These are phyloP conservation scores for Botrytis hyacinthi DNA, from an alignment of 2,329 filamentous ascomycete genomes.

Conservation along the genomic window DNA sequence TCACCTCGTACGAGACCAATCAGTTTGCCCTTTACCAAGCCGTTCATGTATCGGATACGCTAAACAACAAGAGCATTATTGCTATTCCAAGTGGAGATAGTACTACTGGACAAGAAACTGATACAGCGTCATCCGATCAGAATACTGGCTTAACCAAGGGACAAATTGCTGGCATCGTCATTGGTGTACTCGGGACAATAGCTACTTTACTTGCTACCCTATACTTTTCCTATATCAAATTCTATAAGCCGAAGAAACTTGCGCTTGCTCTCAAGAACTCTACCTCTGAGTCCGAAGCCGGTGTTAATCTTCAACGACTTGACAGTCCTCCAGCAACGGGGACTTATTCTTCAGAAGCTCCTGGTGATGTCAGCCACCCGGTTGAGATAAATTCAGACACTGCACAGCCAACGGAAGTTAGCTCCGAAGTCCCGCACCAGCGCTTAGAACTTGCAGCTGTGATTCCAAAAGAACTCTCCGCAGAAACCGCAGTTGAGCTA, in stretches of 20 bases:
- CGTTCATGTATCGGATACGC: conserved; percentile 31
- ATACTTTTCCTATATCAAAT: neutral
- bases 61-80: conserved; percentile 31
- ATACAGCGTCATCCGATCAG: neutral
- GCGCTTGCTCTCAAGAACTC: neutral
- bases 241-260: neutral
- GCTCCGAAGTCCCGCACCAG: conserved; percentile 30
- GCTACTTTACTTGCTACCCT: conserved; percentile 24
- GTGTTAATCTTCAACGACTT: conserved; percentile 32
- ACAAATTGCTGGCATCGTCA: conserved; percentile 32
- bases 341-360: conserved; percentile 44
- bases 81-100: conserved; percentile 22
- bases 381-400: conserved; percentile 41
- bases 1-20: conserved; percentile 39
- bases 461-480: conserved; percentile 22
- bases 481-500: neutral
- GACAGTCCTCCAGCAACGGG: conserved; percentile 47
- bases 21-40: conserved; percentile 39
- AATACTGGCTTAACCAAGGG: conserved; percentile 24
- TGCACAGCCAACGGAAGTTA: conserved; percentile 46
- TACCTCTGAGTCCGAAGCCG: neutral
- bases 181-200: conserved; percentile 22
- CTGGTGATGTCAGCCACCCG: conserved; percentile 39
- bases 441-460: conserved; percentile 32
- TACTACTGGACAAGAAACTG: neutral